These are phyloP conservation scores for Mycena alexandri DNA, from an alignment of 768 basidiomycete species.

Conservation along the genomic window DNA sequence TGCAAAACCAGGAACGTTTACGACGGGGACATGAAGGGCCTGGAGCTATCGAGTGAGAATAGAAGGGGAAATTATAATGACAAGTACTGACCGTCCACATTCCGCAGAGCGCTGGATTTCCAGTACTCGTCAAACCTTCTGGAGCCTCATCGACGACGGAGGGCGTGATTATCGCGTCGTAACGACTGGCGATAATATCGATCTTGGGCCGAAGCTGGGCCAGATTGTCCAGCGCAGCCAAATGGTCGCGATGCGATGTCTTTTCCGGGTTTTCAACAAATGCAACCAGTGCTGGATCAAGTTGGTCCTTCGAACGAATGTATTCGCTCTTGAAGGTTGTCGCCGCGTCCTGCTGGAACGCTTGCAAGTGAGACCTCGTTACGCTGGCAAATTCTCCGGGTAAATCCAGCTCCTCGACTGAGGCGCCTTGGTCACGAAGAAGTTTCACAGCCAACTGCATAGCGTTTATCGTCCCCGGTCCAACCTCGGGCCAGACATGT, in stretches of 20 bases:
- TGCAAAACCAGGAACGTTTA: constrained; percentile 36
- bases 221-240: constrained; percentile 33
- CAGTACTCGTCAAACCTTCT: constrained; percentile 31
- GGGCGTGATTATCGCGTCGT: constrained; percentile 34
- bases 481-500: constrained; percentile 33
- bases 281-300: constrained; percentile 26
- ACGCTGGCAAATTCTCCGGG: constrained; percentile 32
- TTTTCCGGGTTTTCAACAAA: constrained; percentile 32
- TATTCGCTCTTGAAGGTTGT: constrained; percentile 33
- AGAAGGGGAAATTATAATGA: background rate
- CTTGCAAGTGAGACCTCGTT: constrained; percentile 3
- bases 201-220: constrained; percentile 34
- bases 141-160: constrained; percentile 34
- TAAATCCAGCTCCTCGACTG: constrained; percentile 36
- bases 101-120: constrained; percentile 28
- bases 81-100: constrained; percentile 37
- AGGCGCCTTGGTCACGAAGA: constrained; percentile 30
- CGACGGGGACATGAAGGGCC: constrained; percentile 38
- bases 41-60: background rate
- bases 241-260: constrained; percentile 22
- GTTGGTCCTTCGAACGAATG: constrained; percentile 28
- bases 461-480: constrained; percentile 34
- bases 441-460: constrained; percentile 26
- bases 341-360: constrained; percentile 27
- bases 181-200: constrained; percentile 29